Evolutionary conservation across 129 eudicot species (phyloP).

Genomic region (Smallanthus sonchifolius): DNA sequence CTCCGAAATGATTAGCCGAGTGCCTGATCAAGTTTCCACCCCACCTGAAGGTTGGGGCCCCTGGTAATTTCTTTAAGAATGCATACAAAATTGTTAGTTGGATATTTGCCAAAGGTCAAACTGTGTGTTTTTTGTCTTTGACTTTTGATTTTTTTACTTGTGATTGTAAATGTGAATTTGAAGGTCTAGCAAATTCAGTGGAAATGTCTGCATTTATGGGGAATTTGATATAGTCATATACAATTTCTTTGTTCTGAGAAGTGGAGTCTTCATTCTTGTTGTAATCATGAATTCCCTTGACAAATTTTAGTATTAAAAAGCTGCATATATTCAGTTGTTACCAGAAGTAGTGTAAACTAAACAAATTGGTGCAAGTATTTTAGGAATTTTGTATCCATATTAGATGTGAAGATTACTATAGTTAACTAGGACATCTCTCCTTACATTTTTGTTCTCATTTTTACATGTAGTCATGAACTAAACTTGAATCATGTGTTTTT

Average conservation of each 20-base stretch:
- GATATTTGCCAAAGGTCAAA: background rate
- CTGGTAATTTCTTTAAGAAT: constrained; percentile 38
- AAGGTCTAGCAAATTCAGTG: background rate
- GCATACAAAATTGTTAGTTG: background rate
- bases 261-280: too few species aligned
- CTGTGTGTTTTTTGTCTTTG: background rate
- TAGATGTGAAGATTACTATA: background rate
- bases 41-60: constrained; percentile 90
- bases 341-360: background rate
- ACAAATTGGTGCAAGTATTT: background rate
- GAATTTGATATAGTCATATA: background rate
- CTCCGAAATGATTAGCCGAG: constrained; percentile 59
- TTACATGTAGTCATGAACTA: background rate
- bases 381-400: background rate
- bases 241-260: background rate
- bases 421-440: background rate
- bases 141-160: background rate
- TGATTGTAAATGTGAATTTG: background rate
- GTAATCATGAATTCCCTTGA: background rate
- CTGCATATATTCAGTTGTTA: background rate
- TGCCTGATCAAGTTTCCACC: constrained; percentile 55
- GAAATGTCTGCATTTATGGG: background rate
- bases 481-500: background rate
- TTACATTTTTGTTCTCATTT: background rate
- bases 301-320: too few species aligned